A percentile compares a stretch with the other conserved stretches of the same genome.
Evolutionary conservation across 805 yeast species (phyloP).

Genomic region (Saccharomycopsis sp.): DNA sequence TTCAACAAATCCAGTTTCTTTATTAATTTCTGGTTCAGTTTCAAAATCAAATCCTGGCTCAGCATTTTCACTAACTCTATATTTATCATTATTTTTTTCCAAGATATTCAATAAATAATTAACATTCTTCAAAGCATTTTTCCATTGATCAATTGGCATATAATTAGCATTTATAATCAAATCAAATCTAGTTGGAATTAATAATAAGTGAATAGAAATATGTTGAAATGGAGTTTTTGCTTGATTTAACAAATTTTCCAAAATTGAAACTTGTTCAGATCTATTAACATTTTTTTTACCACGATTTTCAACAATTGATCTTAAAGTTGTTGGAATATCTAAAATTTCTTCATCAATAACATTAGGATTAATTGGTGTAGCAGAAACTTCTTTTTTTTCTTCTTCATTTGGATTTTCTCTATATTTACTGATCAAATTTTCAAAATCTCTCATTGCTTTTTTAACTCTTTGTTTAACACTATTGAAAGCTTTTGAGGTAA

Average conservation of each 20-base stretch:
- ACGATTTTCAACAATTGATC: conserved; percentile 73
- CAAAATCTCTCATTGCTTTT: conserved; percentile 66
- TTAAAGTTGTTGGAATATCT: conserved; percentile 61
- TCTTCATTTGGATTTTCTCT: conserved; percentile 59
- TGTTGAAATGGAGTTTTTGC: conserved; percentile 58
- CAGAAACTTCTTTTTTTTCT: conserved; percentile 29
- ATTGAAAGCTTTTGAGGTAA: conserved; percentile 78
- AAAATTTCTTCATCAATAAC: conserved; percentile 26
- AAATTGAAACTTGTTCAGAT: conserved; percentile 58
- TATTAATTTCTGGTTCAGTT: conserved; percentile 53
- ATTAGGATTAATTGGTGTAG: conserved; percentile 22
- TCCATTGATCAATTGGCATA: conserved; percentile 80
- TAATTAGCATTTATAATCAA: conserved; percentile 52
- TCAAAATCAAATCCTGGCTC: conserved; percentile 60
- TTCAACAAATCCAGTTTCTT: conserved; percentile 53
- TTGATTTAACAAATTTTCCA: conserved; percentile 49
- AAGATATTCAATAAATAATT: conserved; percentile 52
- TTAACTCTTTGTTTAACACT: conserved; percentile 80
- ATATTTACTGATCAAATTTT: conserved; percentile 45
- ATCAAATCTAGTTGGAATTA: conserved; percentile 85
- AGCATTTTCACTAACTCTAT: conserved; percentile 72
- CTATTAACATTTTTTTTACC: conserved; percentile 93
- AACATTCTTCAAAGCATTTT: conserved; percentile 52
- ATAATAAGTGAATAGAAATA: conserved; percentile 66
- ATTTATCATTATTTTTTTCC: conserved; percentile 46